These are phyloP conservation scores for Jimgerdemannia lactiflua DNA, from an alignment of 192 early-diverging fungal species.

Conservation along the genomic window DNA sequence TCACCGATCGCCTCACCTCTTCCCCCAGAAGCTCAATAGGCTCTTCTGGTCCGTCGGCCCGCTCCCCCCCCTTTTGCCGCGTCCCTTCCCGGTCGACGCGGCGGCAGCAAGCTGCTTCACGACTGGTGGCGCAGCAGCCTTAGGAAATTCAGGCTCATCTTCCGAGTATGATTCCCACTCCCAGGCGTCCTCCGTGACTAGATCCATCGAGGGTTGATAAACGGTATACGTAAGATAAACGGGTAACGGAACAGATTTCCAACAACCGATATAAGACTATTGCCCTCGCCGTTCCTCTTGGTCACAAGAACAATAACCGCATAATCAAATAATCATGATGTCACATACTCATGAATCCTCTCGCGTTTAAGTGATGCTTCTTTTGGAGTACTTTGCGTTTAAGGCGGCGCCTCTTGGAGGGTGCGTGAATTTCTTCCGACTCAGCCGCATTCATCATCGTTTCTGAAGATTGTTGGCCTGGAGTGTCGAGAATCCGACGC, in stretches of 20 bases:
- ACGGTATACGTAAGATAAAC: no score
- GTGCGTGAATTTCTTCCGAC: background rate
- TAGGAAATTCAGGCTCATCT: background rate
- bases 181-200: background rate
- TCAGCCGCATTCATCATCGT: no score
- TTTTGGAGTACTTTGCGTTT: background rate
- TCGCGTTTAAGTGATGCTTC: background rate
- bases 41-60: background rate
- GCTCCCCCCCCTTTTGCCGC: background rate
- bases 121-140: background rate
- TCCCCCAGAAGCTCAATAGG: background rate
- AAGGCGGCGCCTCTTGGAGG: background rate
- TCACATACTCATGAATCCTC: background rate
- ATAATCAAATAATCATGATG: background rate
- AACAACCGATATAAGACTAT: no score
- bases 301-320: no score
- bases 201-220: background rate
- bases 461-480: no score
- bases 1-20: background rate
- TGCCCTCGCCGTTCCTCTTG: no score
- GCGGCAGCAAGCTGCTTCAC: background rate
- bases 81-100: background rate
- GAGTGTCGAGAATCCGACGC: no score
- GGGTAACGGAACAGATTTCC: no score
- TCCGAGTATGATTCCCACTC: background rate